A percentile compares a stretch with the other conserved stretches of the same genome.
These are phyloP conservation scores for Thyridium curvatum DNA, from an alignment of 2,329 filamentous ascomycete genomes.

Conservation along the genomic window DNA sequence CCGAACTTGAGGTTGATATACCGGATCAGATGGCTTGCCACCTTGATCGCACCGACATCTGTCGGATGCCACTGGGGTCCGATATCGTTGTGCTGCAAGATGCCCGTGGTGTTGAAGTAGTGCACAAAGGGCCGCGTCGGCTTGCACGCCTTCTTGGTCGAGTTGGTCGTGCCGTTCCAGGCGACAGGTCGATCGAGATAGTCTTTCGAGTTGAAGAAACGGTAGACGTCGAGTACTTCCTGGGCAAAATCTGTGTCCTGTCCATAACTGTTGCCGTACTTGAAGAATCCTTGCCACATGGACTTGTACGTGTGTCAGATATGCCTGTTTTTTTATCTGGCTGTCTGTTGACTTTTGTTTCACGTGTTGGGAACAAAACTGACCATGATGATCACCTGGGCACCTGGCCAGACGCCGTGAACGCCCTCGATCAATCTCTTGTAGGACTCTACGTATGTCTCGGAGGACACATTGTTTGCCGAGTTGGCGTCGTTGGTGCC, in stretches of 20 bases:
- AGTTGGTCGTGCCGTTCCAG: conserved; percentile 33
- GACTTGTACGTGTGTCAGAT: no score
- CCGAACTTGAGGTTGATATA: conserved; percentile 49
- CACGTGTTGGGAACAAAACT: conserved; percentile 3
- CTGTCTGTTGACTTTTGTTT: no score
- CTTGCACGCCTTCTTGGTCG: conserved; percentile 20
- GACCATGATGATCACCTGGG: conserved; percentile 38
- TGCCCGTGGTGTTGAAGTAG: conserved; percentile 55
- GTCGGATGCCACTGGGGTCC: conserved; percentile 53
- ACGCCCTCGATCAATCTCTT: conserved; percentile 38
- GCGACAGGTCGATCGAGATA: conserved; percentile 31
- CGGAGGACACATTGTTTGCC: conserved; percentile 30
- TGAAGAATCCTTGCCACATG: conserved; percentile 48
- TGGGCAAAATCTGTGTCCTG: conserved; percentile 39
- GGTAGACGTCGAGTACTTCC: conserved; percentile 42
- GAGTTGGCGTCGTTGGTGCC: conserved; percentile 40
- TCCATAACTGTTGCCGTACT: conserved; percentile 41
- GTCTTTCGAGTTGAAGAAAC: conserved; percentile 42
- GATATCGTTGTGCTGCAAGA: conserved; percentile 57
- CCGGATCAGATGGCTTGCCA: conserved; percentile 53
- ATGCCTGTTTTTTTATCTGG: no score
- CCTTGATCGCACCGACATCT: conserved; percentile 54
- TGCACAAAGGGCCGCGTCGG: conserved; percentile 43
- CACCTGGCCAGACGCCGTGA: conserved; percentile 37
- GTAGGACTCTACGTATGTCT: conserved; percentile 31